These are phyloP conservation scores for Ramicandelaber brevisporus DNA, from an alignment of 192 early-diverging fungal genomes.

Conservation along the genomic window DNA sequence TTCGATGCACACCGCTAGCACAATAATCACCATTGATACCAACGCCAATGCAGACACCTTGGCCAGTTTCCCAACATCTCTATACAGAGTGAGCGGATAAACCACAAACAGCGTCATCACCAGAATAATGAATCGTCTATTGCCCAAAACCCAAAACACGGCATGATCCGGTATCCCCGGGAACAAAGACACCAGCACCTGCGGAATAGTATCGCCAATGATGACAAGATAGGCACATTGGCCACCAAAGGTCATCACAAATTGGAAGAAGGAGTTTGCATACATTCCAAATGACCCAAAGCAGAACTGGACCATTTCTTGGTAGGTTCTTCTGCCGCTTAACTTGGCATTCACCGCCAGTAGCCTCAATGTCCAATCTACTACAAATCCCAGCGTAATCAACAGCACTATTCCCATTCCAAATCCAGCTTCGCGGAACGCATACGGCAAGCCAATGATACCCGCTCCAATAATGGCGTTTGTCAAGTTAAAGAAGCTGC, in stretches of 20 bases:
- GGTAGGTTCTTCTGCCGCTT: constrained; percentile 52
- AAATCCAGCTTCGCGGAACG: constrained; percentile 58
- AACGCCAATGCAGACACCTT: constrained; percentile 72
- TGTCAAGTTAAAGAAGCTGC: constrained; percentile 55
- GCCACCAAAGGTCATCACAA: constrained; percentile 83
- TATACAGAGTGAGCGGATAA: constrained; percentile 61
- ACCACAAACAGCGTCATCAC: constrained; percentile 54
- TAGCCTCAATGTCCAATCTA: constrained; percentile 55
- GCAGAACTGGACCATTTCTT: constrained; percentile 55
- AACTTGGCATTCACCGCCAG: constrained; percentile 50
- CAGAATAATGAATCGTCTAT: constrained; percentile 44
- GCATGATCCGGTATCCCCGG: constrained; percentile 21
- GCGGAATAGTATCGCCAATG: constrained; percentile 72
- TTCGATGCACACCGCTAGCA: constrained; percentile 39
- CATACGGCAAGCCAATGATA: constrained; percentile 59
- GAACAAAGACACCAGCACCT: constrained; percentile 48
- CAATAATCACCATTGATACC: constrained; percentile 52
- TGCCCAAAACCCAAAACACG: constrained; percentile 31
- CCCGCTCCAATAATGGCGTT: constrained; percentile 90
- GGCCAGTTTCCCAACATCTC: constrained; percentile 69
- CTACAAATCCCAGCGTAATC: constrained; percentile 18
- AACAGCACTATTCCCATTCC: constrained; percentile 21
- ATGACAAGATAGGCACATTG: constrained; percentile 19
- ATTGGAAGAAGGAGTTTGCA: constrained; percentile 69
- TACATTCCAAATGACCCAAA: constrained; percentile 55